These are phyloP conservation scores for Corylus heterophylla DNA, from an alignment of 306 rosid species.

Conservation along the genomic window DNA sequence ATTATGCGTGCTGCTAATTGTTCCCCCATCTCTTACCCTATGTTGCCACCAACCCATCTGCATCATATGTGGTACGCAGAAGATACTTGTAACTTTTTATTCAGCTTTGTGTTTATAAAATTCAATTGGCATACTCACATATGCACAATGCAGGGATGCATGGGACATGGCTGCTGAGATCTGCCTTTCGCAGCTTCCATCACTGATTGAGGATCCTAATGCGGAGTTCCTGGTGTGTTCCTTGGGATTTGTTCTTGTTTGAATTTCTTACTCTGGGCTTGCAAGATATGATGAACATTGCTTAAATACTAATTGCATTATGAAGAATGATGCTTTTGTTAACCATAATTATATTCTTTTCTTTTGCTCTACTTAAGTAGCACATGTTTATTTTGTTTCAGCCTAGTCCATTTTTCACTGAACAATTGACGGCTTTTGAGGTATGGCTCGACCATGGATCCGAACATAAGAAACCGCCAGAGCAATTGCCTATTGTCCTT, in stretches of 20 bases:
- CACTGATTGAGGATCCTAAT: constrained; percentile 76
- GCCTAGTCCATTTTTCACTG: constrained; percentile 95
- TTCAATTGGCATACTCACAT: constrained; percentile 21
- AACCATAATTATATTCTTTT: neutral
- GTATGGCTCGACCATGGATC: constrained; percentile 99
- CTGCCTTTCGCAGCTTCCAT: constrained; percentile 97
- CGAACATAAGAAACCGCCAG: constrained; percentile 97
- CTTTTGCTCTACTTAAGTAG: neutral
- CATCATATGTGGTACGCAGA: constrained; percentile 95
- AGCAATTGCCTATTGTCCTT: constrained; percentile 97
- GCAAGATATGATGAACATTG: neutral
- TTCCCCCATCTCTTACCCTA: constrained; percentile 90
- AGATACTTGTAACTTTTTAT: constrained; percentile 32
- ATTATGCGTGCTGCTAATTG: constrained; percentile 99
- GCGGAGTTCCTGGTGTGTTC: constrained; percentile 78
- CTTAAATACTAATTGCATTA: neutral
- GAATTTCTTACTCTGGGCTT: constrained; percentile 15
- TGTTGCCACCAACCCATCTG: constrained; percentile 93
- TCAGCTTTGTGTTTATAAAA: constrained; percentile 11
- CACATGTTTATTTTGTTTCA: constrained; percentile 37
- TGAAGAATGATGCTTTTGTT: neutral
- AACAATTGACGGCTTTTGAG: constrained; percentile 96
- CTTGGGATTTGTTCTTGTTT: constrained; percentile 2
- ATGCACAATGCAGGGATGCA: constrained; percentile 81
- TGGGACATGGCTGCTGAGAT: constrained; percentile 99